Percentiles rank a stretch among this genome's conserved stretches.
phyloP scores from a whole-genome alignment of 805 yeast genomes.

The Saccharomycopsis sp. region DNA sequence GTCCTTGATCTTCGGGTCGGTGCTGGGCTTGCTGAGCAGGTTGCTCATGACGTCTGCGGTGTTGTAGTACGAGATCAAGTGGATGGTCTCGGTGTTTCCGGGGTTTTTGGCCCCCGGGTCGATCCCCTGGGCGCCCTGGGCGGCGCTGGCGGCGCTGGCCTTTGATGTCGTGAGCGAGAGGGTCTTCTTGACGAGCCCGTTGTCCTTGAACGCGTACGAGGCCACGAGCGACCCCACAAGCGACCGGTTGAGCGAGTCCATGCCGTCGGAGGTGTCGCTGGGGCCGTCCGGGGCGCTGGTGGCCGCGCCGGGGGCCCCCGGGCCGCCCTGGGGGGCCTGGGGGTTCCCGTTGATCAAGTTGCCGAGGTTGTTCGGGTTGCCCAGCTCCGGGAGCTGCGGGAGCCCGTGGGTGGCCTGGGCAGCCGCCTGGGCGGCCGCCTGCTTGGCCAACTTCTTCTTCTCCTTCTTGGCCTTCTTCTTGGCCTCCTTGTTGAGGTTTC shows the following conservation, averaged over 20 bases:
- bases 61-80: slow-evolving; percentile 71
- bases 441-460: slow-evolving; percentile 8
- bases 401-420: not conserved
- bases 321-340: not conserved
- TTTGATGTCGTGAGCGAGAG: slow-evolving; percentile 52
- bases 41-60: slow-evolving; percentile 66
- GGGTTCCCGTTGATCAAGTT: slow-evolving; percentile 14
- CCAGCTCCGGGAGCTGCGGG: no score
- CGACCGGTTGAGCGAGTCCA: slow-evolving; percentile 30
- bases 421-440: not conserved
- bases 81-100: slow-evolving; percentile 46
- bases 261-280: not conserved
- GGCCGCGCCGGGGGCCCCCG: not conserved
- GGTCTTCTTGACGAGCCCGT: slow-evolving; percentile 80
- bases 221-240: slow-evolving; percentile 52
- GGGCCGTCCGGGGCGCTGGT: not conserved
- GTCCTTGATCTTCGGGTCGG: slow-evolving; percentile 42
- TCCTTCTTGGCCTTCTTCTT: slow-evolving; percentile 35
- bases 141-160: slow-evolving; percentile 12
- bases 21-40: slow-evolving; percentile 50
- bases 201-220: slow-evolving; percentile 57
- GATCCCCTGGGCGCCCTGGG: not conserved
- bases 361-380: not conserved
- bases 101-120: slow-evolving; percentile 15
- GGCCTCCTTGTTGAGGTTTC: slow-evolving; percentile 37